Base-by-base conservation (phyloP, 2,329 filamentous ascomycete genomes). In the Fusarium sp. region DNA sequence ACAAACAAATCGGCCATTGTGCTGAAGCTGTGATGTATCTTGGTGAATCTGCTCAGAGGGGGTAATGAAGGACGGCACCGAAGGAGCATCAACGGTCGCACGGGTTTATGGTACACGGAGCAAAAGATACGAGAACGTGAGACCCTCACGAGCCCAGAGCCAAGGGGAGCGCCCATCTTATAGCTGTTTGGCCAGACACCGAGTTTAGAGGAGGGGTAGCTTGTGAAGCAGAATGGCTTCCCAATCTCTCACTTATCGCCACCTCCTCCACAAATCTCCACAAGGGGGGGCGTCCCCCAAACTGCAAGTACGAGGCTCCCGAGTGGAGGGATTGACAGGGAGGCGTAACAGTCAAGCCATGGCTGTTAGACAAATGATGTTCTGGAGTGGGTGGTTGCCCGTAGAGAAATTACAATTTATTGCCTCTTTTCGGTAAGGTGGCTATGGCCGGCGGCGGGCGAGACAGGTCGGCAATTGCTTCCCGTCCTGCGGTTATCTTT, bases 1-100 rank as follows among this genome's bases (percentile, higher is more conserved):
- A 91, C 84, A 27, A 73, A 77, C 38, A 77, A 40, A 50, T 71
- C 69, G 38, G 77, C 68, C 77, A 79, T 79, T 20, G 65, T 75
- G 64, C 66, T 78, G 71, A 70, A 69, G 52, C 40, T 63, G 67
- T 54, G 65, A 66, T 59, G 66, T 66, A 66, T 60, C 37, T 66
- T 63, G 43, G 66, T 65, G 35, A 32, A 62, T 62, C 52, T 73
- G 52, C 32, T 14, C 38, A 66, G 60, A 40, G 47, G 65, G 57
- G 68, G 17, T 33, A 68, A 45, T 22, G 69, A 64, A 37, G 70
- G 66, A 68, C 67, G 76, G 54, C 65, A 60, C 33, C 40, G 35
- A 38, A 66, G 61, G 35, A 58, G 37, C 59, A 69, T 56, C 32
- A 35, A 47, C 35, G 63, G 40, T 66, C 47, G 66, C 30, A 50